Evolutionary conservation across 2,329 filamentous ascomycete species (phyloP).

Genomic region (Cladosporium sp.): DNA sequence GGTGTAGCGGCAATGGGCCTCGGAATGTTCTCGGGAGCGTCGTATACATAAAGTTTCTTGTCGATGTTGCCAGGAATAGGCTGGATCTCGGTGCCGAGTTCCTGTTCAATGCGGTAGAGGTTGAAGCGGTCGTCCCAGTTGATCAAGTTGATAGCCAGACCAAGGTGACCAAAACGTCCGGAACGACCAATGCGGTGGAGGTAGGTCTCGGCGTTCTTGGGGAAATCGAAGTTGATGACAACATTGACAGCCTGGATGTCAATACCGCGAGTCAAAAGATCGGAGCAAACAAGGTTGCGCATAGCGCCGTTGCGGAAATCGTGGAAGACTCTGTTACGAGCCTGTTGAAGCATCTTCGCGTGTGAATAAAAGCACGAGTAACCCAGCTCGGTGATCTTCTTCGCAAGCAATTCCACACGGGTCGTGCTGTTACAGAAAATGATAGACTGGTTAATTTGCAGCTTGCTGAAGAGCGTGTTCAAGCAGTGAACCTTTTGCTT

Average conservation of each 20-base stretch:
- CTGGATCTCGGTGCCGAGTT: conserved; percentile 95
- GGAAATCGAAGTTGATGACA: conserved; percentile 99
- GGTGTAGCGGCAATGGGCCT: conserved; percentile 68
- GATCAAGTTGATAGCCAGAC: conserved; percentile 97
- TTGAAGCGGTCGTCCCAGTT: conserved; percentile 99
- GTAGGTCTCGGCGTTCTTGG: conserved; percentile 98
- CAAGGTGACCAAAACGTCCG: conserved; percentile 93
- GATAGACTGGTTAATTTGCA: conserved; percentile 99
- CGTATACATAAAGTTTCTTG: conserved; percentile 98
- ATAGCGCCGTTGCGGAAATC: conserved; percentile 98
- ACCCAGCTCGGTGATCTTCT: conserved; percentile 98
- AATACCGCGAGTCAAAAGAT: conserved; percentile 95
- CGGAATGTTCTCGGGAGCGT: conserved; percentile 92
- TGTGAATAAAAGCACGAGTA: conserved; percentile 99
- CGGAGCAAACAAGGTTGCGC: conserved; percentile 96
- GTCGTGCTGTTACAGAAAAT: conserved; percentile 99
- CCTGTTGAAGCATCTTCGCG: conserved; percentile 94
- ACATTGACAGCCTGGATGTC: conserved; percentile 99
- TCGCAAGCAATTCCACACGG: conserved; percentile 92
- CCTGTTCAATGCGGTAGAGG: conserved; percentile 96
- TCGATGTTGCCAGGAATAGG: conserved; percentile 94
- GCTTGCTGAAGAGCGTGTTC: conserved; percentile 97
- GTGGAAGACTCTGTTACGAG: conserved; percentile 97
- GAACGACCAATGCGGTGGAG: conserved; percentile 97
- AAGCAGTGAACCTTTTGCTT: conserved; percentile 99